Conservation (phyloP, 1,284 basidiomycete species). For the Naganishia albida region DNA sequence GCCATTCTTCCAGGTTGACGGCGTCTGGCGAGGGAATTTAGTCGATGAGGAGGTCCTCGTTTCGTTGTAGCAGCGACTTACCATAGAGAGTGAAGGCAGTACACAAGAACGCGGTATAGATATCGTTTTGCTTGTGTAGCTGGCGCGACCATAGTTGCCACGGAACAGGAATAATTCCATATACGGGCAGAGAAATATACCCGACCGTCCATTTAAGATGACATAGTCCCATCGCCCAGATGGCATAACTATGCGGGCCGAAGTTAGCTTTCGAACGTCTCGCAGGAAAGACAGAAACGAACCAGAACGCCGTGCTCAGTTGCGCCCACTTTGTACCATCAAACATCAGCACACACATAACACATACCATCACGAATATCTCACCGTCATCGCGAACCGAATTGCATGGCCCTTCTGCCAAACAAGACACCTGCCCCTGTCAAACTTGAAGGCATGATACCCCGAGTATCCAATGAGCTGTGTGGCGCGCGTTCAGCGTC, state of each 20-base stretch:
- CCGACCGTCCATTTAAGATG: conserved; percentile 16
- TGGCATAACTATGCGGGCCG: neutral
- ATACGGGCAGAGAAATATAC: conserved; percentile 18
- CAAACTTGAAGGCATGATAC: conserved; percentile 21
- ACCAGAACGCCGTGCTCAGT: conserved; percentile 9
- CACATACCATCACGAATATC: neutral
- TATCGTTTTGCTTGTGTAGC: neutral
- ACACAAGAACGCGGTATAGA: conserved; percentile 9
- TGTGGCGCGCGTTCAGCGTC: neutral
- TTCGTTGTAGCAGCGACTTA: too few relatives aligned
- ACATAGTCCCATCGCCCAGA: conserved; percentile 23
- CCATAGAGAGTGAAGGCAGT: conserved; percentile 23
- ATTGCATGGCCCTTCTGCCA: conserved; percentile 21
- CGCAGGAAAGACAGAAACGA: too few relatives aligned
- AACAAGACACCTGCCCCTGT: conserved; percentile 9
- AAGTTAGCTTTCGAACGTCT: too few relatives aligned
- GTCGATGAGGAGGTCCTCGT: too few relatives aligned
- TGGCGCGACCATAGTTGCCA: conserved; percentile 12
- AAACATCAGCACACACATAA: neutral
- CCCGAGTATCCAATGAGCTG: conserved; percentile 20
- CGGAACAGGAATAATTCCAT: conserved; percentile 25
- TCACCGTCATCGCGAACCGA: conserved; percentile 19
- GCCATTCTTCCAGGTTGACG: conserved; percentile 29
- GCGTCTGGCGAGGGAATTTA: conserved; percentile 7
- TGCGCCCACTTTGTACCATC: conserved; percentile 11